Base-by-base conservation (phyloP, 2,329 filamentous ascomycete genomes). In the Epichloe amarillans region DNA sequence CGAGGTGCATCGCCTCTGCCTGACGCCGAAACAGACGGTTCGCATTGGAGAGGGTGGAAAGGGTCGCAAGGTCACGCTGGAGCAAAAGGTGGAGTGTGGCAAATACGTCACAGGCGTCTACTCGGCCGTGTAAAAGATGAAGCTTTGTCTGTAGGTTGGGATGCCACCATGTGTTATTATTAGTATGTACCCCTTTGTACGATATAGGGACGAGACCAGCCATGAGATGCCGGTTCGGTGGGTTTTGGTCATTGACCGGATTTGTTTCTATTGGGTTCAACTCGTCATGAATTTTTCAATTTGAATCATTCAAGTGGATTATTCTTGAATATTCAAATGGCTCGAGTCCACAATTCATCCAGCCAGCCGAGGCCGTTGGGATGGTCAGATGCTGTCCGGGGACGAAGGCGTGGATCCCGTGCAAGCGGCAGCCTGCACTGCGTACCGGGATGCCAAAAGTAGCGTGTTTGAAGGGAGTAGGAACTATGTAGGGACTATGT, bases 51-150 rank as follows among this genome's bases (percentile, higher is more conserved):
- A 72, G 52, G 72, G 67, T 10, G 74, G 74, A 47, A 75, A 72
- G 57, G 86, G 86, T 2, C 74, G 84, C 60, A 86, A 76, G 62
- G 83, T 85, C 15, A 83, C 76, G 50, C 71, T 95, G 57, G 89
- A 95, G 71, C 91, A 96, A 70, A 82, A 82, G 58, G 82, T 95
- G 11, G 88, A 93, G 65, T 96, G 90, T 63, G 91, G 91, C 17
- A 78, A 86, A 55, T 82, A 80, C 55, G 83, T 90, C 12, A 91
- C 86, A 51, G 88, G 83, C 15, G 84, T 95, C 4, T 97, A 93
- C 68, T 94, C 88, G 38, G 72, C 72, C 5, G 69, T 75, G 37
- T 80, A 61, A 63, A 36, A 11, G 26, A 44, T 21, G 41, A 4
- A 4, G 21, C 21, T 39, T 38, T 46, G n/a, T 26, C n/a, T 35